Evolutionary conservation across 805 yeast genomes (phyloP), one percentile per base, ranked within the genome.

Genomic region (Lachancea dasiensis): DNA sequence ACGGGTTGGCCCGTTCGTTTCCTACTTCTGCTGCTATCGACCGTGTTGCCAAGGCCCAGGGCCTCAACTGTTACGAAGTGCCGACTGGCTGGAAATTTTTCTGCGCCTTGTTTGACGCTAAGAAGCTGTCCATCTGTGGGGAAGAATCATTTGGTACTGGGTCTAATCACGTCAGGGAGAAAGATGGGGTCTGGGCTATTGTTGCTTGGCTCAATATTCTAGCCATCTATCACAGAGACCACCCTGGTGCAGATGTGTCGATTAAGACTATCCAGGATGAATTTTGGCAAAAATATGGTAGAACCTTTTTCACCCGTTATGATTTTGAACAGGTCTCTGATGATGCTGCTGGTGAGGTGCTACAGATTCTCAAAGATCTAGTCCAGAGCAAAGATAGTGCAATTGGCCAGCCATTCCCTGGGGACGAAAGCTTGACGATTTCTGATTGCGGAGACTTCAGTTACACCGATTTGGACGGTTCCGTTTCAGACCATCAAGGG

Each of bases 31-130:
- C 84, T 31, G 97, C 98, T 23, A 73, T 90, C 52, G 98, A 90
- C 54, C 71, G 82, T 41, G 98, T 92, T 17, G 97, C 95, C 21
- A 75, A 76, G 58, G 69, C 70, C 42, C 79, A 86, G 63, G 81
- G 81, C 22, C 65, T 90, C 48, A 65, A 79, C 35, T 69, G 80
- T 45, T 90, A 90, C 63, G 98, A 92, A 65, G 97, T 92, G 5
- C 98, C 98, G 39, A 90, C 98, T 14, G 98, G 97, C 24, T 90
- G 98, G 98, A 90, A 90, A 65, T 90, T 90, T 61, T 90, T 90
- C 75, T 89, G 97, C 65, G 90, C 95, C 4, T 68, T 90, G 48
- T 90, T 90, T 54, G 98, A 90, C 59, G 89, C 95, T 27, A 77
- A 86, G 55, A 89, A 87, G 66, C 73, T 90, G 52, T 84, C 95